Conservation (phyloP, 2,329 filamentous ascomycete species). For the Colletotrichum costaricense region DNA sequence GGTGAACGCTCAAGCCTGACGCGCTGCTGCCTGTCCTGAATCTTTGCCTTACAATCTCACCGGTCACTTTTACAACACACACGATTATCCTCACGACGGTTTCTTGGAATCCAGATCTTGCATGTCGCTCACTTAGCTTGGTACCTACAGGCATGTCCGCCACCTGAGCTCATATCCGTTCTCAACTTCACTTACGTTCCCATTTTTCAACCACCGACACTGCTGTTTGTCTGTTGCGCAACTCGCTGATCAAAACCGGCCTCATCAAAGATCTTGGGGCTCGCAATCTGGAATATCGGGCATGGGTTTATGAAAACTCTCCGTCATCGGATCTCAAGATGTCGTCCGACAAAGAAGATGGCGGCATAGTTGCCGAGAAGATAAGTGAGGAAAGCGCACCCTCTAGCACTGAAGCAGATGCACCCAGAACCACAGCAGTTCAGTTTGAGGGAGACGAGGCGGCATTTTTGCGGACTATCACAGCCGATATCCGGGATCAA, state of each 20-base stretch:
- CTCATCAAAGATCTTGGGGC: background rate
- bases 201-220: background rate
- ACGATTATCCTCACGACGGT: background rate
- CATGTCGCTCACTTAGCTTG: background rate
- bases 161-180: background rate
- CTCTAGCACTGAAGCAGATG: background rate
- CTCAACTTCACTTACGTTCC: too few relatives aligned
- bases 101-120: background rate
- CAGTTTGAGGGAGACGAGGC: conserved; percentile 13
- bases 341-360: background rate
- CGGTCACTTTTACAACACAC: background rate
- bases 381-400: background rate
- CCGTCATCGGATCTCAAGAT: background rate
- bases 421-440: background rate
- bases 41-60: background rate
- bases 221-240: background rate
- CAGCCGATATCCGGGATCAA: conserved; percentile 78
- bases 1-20: background rate
- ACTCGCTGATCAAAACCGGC: background rate
- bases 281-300: background rate
- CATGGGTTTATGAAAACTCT: background rate
- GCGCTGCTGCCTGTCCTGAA: conserved; percentile 4
- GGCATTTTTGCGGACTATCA: conserved; percentile 25
- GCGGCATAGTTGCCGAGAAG: background rate
- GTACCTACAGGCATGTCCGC: background rate